These are phyloP conservation scores for Apiospora malaysiana DNA, from an alignment of 2,329 filamentous ascomycete genomes.

Conservation along the genomic window DNA sequence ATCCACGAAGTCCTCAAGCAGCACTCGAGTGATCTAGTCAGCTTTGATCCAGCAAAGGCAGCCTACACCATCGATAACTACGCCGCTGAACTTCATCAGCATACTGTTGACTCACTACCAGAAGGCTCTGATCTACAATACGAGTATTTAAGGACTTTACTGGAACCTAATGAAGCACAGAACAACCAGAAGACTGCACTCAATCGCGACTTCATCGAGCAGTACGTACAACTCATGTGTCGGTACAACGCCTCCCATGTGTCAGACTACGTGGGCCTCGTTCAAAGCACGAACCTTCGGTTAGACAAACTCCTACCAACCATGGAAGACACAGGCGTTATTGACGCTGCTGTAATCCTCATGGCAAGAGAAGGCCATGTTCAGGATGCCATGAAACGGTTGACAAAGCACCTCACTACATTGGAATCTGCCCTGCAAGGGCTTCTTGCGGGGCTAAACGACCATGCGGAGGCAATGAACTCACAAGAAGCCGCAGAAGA, in stretches of 20 bases:
- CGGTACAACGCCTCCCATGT: constrained; percentile 82
- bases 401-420: constrained; percentile 80
- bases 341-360: constrained; percentile 91
- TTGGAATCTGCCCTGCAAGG: constrained; percentile 80
- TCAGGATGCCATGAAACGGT: constrained; percentile 80
- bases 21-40: constrained; percentile 70
- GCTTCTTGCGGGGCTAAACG: constrained; percentile 66
- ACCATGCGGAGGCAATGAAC: constrained; percentile 57
- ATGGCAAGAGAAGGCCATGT: constrained; percentile 89
- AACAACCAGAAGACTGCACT: constrained; percentile 41
- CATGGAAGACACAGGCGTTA: constrained; percentile 86
- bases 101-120: constrained; percentile 66
- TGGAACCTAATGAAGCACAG: constrained; percentile 63
- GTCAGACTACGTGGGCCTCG: constrained; percentile 78
- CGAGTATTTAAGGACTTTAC: constrained; percentile 74
- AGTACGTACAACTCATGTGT: constrained; percentile 92
- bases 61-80: constrained; percentile 69
- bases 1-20: constrained; percentile 70
- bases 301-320: constrained; percentile 82
- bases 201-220: constrained; percentile 73
- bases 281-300: constrained; percentile 78
- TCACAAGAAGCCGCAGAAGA: constrained; percentile 70
- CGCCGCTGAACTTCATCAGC: constrained; percentile 68
- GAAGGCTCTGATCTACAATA: constrained; percentile 72
- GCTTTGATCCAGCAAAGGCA: constrained; percentile 68